These are phyloP conservation scores for Sisymbrium altissimum DNA, from an alignment of 345 rosid species.

Conservation along the genomic window DNA sequence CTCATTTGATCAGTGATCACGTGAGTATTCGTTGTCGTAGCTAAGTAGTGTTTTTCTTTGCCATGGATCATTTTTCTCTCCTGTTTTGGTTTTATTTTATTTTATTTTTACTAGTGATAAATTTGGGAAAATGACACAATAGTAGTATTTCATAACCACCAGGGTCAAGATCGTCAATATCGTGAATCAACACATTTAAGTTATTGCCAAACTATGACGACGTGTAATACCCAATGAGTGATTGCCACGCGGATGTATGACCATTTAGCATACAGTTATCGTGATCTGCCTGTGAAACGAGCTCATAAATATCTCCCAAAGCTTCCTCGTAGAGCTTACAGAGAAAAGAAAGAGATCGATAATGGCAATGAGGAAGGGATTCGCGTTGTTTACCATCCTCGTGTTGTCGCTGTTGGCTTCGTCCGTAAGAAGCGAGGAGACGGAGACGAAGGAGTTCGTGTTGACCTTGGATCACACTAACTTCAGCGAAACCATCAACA, in stretches of 20 bases:
- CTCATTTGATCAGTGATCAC: slow-evolving; percentile 21
- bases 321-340: slow-evolving; percentile 7
- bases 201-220: slow-evolving; percentile 32
- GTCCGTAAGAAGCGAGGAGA: slow-evolving; percentile 44
- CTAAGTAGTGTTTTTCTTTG: neutral
- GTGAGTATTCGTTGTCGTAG: neutral
- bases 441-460: slow-evolving; percentile 71
- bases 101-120: neutral
- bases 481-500: slow-evolving; percentile 71
- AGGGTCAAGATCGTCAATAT: neutral
- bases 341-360: neutral
- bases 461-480: slow-evolving; percentile 82
- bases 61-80: no score
- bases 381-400: slow-evolving; percentile 34
- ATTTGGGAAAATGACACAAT: neutral
- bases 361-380: slow-evolving; percentile 46
- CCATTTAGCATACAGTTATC: slow-evolving; percentile 28
- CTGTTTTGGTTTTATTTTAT: no score
- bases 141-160: neutral
- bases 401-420: slow-evolving; percentile 36
- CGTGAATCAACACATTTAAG: neutral
- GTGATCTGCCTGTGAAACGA: neutral
- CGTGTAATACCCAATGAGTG: slow-evolving; percentile 11
- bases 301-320: slow-evolving; percentile 3
- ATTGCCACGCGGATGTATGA: slow-evolving; percentile 20